These are phyloP conservation scores for Collybia sordida DNA, from an alignment of 768 basidiomycete genomes.

Conservation along the genomic window DNA sequence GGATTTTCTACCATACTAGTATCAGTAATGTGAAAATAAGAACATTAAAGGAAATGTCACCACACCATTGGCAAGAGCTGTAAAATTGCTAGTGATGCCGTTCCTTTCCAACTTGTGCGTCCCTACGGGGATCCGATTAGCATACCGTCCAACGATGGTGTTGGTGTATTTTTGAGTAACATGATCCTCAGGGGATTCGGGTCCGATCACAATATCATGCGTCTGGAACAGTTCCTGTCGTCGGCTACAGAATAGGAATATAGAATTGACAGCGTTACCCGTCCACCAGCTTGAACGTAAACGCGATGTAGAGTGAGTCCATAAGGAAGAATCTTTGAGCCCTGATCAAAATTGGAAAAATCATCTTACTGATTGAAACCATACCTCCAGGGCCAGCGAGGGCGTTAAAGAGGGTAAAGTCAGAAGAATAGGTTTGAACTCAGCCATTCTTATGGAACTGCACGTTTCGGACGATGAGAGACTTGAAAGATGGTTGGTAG, in stretches of 20 bases:
- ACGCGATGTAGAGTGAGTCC: constrained; percentile 71
- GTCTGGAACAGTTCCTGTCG: constrained; percentile 37
- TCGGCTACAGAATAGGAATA: neutral
- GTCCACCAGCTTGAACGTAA: constrained; percentile 63
- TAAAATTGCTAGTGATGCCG: constrained; percentile 47
- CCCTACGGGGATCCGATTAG: constrained; percentile 71
- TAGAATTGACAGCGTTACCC: constrained; percentile 33
- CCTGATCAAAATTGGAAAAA: neutral
- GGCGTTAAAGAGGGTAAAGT: constrained; percentile 56
- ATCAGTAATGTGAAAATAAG: neutral
- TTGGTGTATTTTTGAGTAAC: constrained; percentile 66
- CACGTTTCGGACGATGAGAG: no score
- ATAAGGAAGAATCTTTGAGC: constrained; percentile 55
- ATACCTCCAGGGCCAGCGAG: constrained; percentile 62
- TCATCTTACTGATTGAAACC: neutral
- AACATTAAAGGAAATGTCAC: neutral
- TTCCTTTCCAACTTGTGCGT: constrained; percentile 51
- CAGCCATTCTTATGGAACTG: constrained; percentile 31
- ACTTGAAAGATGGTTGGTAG: no score
- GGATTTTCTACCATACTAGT: constrained; percentile 36
- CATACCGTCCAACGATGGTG: constrained; percentile 69
- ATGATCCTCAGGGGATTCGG: constrained; percentile 62
- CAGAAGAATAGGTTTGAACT: constrained; percentile 53
- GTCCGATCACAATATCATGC: constrained; percentile 76
- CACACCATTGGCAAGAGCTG: constrained; percentile 42